Base-by-base conservation (phyloP, 352 stramenopile genomes). In the Globisporangium paroecandrum region DNA sequence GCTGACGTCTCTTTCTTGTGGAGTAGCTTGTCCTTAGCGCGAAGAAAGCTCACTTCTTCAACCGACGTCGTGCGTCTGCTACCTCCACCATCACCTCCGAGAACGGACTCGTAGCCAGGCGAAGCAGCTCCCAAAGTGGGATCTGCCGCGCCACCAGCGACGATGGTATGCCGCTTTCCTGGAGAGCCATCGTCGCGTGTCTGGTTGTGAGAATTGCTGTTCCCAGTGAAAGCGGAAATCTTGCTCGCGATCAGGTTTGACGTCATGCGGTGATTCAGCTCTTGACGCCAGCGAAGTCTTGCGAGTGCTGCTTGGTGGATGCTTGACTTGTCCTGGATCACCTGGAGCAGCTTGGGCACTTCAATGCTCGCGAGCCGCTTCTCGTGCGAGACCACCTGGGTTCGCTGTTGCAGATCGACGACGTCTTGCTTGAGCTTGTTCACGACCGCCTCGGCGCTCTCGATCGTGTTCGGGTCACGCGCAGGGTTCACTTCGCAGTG, bases 401-500 rank as follows among this genome's bases (percentile, higher is more conserved):
- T 71, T 43, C 86, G 88, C 59, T 94, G 84, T 61, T 91, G 81
- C 25, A 91, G 66, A 51, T 91, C 80, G 6, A 86, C 72, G 41
- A 91, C 79, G 43, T 93, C 86, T 24, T 82, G 80, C 47, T 85
- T 85, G 58, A 90, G 74, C 22, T 82, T 85, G 64, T 79, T 73
- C 13, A 92, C 82, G 25, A 73, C 70, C 13, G 69, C 77, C 74
- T 94, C 87, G 4, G 83, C 81, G 54, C 66, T 82, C 62, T 91
- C 87, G 57, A 94, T 93, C 38, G 77, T 83, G n/a, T 91, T 93
- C 1, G 85, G 75, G 43, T 92, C 84, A 8, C 87, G 79, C n/a
- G 85, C 85, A 24, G 85, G 85, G 61, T 90, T 79, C 36, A 91
- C 72, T 59, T 94, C 87, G 67, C 87, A 94, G 65, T 94, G 83